A percentile compares a stretch with the other conserved stretches of the same genome.
Evolutionary conservation across 768 basidiomycete genomes (phyloP).

Genomic region (Amanita molliuscula): DNA sequence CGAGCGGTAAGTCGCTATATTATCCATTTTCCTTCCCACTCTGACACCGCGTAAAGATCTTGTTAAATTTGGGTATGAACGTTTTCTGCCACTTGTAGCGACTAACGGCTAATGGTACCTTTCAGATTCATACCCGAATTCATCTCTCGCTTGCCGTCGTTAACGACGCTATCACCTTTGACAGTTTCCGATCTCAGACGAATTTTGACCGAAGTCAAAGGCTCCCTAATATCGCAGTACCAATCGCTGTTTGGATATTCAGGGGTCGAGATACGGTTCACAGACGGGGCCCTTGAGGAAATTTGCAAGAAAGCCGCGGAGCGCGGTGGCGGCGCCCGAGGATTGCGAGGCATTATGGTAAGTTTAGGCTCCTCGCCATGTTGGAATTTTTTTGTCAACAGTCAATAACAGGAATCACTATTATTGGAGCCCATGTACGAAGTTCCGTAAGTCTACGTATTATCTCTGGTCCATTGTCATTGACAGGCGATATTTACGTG

Average conservation of each 20-base stretch:
- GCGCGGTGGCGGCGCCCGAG: slow-evolving; percentile 85
- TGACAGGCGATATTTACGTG: not conserved
- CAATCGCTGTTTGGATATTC: slow-evolving; percentile 75
- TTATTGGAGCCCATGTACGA: slow-evolving; percentile 91
- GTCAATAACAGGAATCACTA: slow-evolving; percentile 51
- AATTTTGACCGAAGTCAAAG: slow-evolving; percentile 89
- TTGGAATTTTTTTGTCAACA: slow-evolving; percentile 1
- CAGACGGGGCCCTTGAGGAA: slow-evolving; percentile 66
- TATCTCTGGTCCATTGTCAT: not conserved
- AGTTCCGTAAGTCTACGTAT: slow-evolving; percentile 55
- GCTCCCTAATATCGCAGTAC: slow-evolving; percentile 87
- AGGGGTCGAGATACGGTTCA: slow-evolving; percentile 82
- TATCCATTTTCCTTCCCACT: not conserved
- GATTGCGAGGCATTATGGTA: slow-evolving; percentile 83
- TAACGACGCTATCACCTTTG: slow-evolving; percentile 74
- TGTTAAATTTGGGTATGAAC: slow-evolving; percentile 63
- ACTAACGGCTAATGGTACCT: not conserved
- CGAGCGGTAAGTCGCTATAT: slow-evolving; percentile 35
- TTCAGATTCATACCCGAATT: slow-evolving; percentile 90
- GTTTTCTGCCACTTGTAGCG: not conserved
- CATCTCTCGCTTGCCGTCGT: slow-evolving; percentile 85
- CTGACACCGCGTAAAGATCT: slow-evolving; percentile 43
- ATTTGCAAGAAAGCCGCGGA: slow-evolving; percentile 72
- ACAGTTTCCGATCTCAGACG: slow-evolving; percentile 74
- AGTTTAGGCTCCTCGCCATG: slow-evolving; percentile 10